Percentiles rank a stretch among this genome's conserved stretches.
These are phyloP conservation scores for Xylariaceae sp. DNA, from an alignment of 2,329 filamentous ascomycete species.

Conservation along the genomic window DNA sequence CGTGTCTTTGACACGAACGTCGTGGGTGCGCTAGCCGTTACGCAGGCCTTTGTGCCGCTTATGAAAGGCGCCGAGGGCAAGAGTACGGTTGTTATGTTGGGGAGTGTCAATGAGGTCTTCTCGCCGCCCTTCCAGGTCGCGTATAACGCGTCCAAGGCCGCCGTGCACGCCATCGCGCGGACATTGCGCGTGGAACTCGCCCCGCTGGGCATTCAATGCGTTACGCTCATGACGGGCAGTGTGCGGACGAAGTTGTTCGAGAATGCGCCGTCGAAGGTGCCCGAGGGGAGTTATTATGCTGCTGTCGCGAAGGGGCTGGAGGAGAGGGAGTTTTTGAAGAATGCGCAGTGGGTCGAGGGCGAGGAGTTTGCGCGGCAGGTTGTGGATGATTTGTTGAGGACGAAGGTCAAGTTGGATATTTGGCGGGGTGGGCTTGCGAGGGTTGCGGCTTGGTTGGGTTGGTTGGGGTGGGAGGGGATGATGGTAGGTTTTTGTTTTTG, in stretches of 20 bases:
- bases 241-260: conserved; percentile 29
- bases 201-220: conserved; percentile 31
- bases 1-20: conserved; percentile 29
- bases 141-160: conserved; percentile 33
- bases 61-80: conserved; percentile 20
- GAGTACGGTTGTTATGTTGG: conserved; percentile 27
- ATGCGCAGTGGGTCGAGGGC: conserved; percentile 23
- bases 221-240: conserved; percentile 30
- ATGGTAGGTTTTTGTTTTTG: conserved; percentile 23
- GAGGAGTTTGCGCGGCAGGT: conserved; percentile 30
- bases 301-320: conserved; percentile 26
- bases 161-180: conserved; percentile 23
- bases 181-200: conserved; percentile 31
- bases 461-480: conserved; percentile 32
- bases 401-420: conserved; percentile 24
- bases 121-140: conserved; percentile 29
- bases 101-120: conserved; percentile 30
- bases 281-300: conserved; percentile 28
- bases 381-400: conserved; percentile 26
- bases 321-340: conserved; percentile 26
- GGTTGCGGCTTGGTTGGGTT: conserved; percentile 27
- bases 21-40: conserved; percentile 30
- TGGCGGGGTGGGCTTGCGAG: conserved; percentile 30
- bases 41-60: conserved; percentile 32
- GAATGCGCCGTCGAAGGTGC: conserved; percentile 26